phyloP scores from a whole-genome alignment of 2,329 filamentous ascomycete genomes.

The Byssochlamys sp. region DNA sequence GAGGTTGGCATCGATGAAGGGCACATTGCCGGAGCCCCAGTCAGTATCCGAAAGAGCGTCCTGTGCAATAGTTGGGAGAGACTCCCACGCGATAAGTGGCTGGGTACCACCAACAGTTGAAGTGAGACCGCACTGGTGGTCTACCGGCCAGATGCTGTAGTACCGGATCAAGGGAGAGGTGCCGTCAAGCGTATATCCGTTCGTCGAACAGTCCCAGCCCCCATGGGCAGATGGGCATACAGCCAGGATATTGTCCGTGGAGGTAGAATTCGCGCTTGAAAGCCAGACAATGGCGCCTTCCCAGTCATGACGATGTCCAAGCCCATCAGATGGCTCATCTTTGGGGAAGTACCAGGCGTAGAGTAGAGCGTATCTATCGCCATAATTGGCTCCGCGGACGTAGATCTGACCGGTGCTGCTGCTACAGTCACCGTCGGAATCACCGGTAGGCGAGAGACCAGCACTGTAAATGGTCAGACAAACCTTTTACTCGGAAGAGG shows the following conservation, averaged over 20 bases:
- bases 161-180: conserved; percentile 41
- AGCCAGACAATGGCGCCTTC: conserved; percentile 48
- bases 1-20: conserved; percentile 41
- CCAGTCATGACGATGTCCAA: conserved; percentile 49
- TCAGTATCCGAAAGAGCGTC: conserved; percentile 37
- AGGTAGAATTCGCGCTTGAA: conserved; percentile 23
- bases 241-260: conserved; percentile 35
- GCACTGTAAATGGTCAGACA: conserved; percentile 23
- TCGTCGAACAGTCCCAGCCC: conserved; percentile 36
- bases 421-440: conserved; percentile 30
- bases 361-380: conserved; percentile 40
- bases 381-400: conserved; percentile 34
- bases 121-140: conserved; percentile 39
- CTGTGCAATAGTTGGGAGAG: conserved; percentile 35
- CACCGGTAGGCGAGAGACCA: conserved; percentile 35
- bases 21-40: conserved; percentile 40
- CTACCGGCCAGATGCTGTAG: conserved; percentile 39
- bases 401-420: conserved; percentile 44
- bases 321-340: conserved; percentile 34
- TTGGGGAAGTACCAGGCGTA: conserved; percentile 47
- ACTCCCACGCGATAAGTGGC: conserved; percentile 43
- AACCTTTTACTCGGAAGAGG: not conserved
- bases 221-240: conserved; percentile 47
- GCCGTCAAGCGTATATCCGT: conserved; percentile 32
- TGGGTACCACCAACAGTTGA: conserved; percentile 33